A percentile compares a stretch with the other conserved stretches of the same genome.
phyloP scores from a whole-genome alignment of 306 rosid species.

The Cercis canadensis region DNA sequence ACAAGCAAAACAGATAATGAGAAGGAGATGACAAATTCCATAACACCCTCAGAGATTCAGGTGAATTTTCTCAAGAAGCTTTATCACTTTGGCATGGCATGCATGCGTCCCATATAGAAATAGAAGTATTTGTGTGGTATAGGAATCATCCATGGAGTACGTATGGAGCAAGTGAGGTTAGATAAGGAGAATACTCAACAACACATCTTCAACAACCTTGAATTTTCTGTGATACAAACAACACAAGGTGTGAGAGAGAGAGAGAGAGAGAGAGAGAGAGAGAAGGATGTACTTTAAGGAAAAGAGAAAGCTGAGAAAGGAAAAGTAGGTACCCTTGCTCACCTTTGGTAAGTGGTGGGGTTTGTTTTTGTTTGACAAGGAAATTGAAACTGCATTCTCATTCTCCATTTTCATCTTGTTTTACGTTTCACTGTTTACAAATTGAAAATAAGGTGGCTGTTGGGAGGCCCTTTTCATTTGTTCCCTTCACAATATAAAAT shows the following conservation, averaged over 20 bases:
- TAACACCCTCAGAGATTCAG: conserved; percentile 27
- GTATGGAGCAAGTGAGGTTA: conserved; percentile 62
- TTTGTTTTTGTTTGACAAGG: conserved; percentile 55
- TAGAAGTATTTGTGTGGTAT: conserved; percentile 40
- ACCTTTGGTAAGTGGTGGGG: conserved; percentile 41
- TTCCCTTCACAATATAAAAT: conserved; percentile 33
- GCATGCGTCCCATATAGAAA: conserved; percentile 38
- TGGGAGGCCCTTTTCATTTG: conserved; percentile 60
- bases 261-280: conserved; percentile 43
- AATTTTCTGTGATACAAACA: conserved; percentile 9
- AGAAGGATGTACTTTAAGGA: conserved; percentile 72
- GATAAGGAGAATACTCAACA: conserved; percentile 60
- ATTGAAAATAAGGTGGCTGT: conserved; percentile 47
- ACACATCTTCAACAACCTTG: conserved; percentile 56
- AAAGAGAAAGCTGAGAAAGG: conserved; percentile 58
- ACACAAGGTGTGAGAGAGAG: too few relatives aligned
- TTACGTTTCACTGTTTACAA: conserved; percentile 32
- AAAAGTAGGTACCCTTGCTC: conserved; percentile 65
- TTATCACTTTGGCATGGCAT: conserved; percentile 11
- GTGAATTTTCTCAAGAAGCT: conserved; percentile 5
- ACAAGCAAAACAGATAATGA: conserved; percentile 35
- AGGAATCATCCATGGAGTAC: conserved; percentile 51
- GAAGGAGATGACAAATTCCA: conserved; percentile 39
- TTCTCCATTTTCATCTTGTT: conserved; percentile 21
- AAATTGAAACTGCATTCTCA: conserved; percentile 57